phyloP scores from a whole-genome alignment of 257 asterid genomes.

The Primulina tabacum region DNA sequence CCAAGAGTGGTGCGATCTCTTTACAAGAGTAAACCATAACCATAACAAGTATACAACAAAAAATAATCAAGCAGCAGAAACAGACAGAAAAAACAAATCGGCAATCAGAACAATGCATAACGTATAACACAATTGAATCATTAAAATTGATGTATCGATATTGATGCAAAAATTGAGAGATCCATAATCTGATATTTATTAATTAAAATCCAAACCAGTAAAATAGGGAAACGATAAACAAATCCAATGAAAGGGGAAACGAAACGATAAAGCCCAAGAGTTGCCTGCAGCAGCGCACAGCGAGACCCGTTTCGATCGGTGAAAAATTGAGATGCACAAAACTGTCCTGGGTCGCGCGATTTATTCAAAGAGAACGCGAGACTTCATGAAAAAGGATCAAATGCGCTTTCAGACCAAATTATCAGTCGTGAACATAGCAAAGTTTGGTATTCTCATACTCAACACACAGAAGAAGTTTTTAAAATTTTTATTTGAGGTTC shows the following conservation, averaged over 20 bases:
- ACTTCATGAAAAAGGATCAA: no score
- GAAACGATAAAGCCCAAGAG: background rate
- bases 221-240: background rate
- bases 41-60: no score
- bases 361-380: no score
- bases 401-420: no score
- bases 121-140: background rate
- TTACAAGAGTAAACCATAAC: background rate
- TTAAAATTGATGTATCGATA: background rate
- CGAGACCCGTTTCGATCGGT: background rate
- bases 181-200: background rate
- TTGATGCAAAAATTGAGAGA: background rate
- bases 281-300: background rate
- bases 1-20: background rate
- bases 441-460: no score
- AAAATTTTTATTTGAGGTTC: no score
- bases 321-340: background rate
- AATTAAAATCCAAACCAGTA: background rate
- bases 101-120: background rate
- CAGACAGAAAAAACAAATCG: background rate
- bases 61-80: no score
- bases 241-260: background rate
- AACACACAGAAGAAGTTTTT: no score
- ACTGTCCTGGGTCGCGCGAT: no score
- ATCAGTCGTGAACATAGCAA: no score